Evolutionary conservation across 73 alveolate species (phyloP).

Genomic region (Paramecium biaurelia): DNA sequence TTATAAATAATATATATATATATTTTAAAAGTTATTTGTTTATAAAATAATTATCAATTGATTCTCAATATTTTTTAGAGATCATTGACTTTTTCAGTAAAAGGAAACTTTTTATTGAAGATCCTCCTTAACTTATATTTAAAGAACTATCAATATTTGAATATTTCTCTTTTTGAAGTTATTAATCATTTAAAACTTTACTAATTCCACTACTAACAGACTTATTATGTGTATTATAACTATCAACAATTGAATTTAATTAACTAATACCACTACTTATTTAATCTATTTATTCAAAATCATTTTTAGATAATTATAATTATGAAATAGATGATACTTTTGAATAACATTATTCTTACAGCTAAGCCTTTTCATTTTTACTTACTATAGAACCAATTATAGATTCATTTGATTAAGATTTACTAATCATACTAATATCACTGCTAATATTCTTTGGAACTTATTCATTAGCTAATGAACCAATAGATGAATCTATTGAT

Average conservation of each 20-base stretch:
- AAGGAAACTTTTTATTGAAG: neutral
- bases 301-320: neutral
- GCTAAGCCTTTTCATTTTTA: neutral
- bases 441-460: neutral
- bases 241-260: neutral
- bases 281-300: neutral
- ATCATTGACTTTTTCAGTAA: neutral
- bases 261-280: neutral
- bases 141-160: neutral
- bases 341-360: neutral
- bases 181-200: neutral
- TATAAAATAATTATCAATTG: neutral
- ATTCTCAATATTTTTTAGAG: neutral
- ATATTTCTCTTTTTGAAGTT: neutral
- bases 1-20: no score
- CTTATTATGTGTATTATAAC: neutral
- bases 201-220: constrained; percentile 13
- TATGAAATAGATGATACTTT: neutral
- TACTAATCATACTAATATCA: neutral
- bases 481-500: constrained; percentile 5
- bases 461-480: neutral
- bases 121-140: neutral
- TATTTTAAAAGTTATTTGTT: neutral
- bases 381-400: neutral
- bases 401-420: neutral